Percentiles rank a stretch among this genome's conserved stretches.
phyloP scores from a whole-genome alignment of 805 yeast genomes.

The Wickerhamiella allomyrinae region DNA sequence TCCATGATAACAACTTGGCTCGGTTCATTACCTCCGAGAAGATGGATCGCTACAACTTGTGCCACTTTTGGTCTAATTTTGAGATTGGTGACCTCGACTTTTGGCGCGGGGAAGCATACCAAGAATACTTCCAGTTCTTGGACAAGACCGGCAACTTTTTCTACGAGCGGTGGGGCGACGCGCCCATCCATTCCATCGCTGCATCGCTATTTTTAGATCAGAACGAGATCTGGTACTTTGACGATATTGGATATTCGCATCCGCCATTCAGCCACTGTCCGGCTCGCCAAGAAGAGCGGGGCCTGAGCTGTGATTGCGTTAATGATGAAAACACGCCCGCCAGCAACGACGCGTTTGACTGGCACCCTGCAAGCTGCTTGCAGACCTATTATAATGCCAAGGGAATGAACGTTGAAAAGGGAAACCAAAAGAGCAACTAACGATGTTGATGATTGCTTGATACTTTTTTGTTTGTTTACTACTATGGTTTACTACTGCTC shows the following conservation, averaged over 20 bases:
- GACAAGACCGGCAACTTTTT: constrained; percentile 70
- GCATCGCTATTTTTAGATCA: constrained; percentile 43
- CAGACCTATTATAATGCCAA: too few species aligned
- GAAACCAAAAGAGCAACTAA: too few species aligned
- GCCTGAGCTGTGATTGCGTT: constrained; percentile 41
- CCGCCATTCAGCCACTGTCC: constrained; percentile 41
- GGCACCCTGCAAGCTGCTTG: constrained; percentile 24
- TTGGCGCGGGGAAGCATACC: constrained; percentile 58
- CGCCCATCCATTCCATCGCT: constrained; percentile 74
- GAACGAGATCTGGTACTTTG: constrained; percentile 57
- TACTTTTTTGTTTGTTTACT: too few species aligned
- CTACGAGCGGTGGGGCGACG: constrained; percentile 94
- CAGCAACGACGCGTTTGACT: constrained; percentile 21
- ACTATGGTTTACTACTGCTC: too few species aligned
- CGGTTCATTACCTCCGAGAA: constrained; percentile 41
- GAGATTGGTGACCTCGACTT: constrained; percentile 65
- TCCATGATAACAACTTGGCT: constrained; percentile 51
- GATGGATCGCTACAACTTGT: constrained; percentile 54
- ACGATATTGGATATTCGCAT: constrained; percentile 71
- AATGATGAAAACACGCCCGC: background rate
- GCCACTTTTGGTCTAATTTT: constrained; percentile 82
- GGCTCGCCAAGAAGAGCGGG: constrained; percentile 32
- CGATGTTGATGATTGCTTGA: too few species aligned
- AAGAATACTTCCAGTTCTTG: constrained; percentile 48
- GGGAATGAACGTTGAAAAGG: too few species aligned